Evolutionary conservation across 345 rosid species (phyloP).

Genomic region (Microthlaspi erraticum): DNA sequence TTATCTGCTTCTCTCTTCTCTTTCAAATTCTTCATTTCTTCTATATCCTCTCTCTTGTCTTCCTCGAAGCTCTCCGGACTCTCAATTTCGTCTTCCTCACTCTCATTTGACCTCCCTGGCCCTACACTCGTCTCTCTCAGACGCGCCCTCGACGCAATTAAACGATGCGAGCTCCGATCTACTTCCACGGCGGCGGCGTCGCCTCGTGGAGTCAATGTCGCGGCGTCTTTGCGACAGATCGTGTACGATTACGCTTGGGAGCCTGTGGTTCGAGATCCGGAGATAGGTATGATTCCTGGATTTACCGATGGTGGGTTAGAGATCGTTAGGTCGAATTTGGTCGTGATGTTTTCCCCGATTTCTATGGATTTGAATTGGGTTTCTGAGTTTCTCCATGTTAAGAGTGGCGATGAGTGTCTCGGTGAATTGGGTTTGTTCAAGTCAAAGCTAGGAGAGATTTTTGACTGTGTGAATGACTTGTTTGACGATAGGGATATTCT

Average conservation of each 20-base stretch:
- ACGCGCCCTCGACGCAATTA: constrained; percentile 41
- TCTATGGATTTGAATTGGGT: constrained; percentile 44
- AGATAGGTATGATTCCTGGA: constrained; percentile 46
- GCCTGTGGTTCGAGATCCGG: constrained; percentile 48
- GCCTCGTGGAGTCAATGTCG: constrained; percentile 55
- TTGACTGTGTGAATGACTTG: constrained; percentile 61
- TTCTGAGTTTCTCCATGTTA: constrained; percentile 59
- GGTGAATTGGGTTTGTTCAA: constrained; percentile 47
- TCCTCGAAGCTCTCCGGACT: constrained; percentile 72
- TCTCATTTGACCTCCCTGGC: constrained; percentile 66
- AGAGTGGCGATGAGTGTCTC: constrained; percentile 44
- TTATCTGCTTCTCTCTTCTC: constrained; percentile 72
- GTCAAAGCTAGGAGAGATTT: constrained; percentile 50
- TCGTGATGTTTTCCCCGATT: constrained; percentile 72
- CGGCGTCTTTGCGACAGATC: constrained; percentile 73
- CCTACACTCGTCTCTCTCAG: constrained; percentile 62
- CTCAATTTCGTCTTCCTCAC: constrained; percentile 56
- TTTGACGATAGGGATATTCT: constrained; percentile 72
- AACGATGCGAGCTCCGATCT: constrained; percentile 8
- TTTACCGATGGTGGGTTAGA: constrained; percentile 33
- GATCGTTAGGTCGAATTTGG: constrained; percentile 69
- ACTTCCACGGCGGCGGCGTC: background rate
- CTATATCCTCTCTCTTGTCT: constrained; percentile 86
- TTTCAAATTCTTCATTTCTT: constrained; percentile 83
- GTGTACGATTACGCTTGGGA: constrained; percentile 91